A percentile compares a stretch with the other conserved stretches of the same genome.
phyloP scores from a whole-genome alignment of 2,329 filamentous ascomycete genomes.

The Tolypocladium tundrense region DNA sequence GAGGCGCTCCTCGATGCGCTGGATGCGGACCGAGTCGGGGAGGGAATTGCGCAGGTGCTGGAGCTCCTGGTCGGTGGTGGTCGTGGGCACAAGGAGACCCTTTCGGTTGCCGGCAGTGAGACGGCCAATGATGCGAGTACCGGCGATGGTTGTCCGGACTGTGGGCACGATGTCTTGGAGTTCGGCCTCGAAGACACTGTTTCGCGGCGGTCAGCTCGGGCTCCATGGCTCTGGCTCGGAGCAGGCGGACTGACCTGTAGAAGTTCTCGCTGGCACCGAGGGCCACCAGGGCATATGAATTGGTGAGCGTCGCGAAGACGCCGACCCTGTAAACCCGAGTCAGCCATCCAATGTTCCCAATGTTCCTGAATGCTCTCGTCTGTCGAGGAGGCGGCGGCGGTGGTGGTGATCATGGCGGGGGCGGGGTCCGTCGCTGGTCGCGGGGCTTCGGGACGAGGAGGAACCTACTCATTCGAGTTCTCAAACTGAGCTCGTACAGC shows the following conservation, averaged over 20 bases:
- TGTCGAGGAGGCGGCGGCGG: not conserved
- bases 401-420: constrained; percentile 9
- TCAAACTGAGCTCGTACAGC: constrained; percentile 69
- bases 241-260: constrained; percentile 54
- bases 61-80: constrained; percentile 94
- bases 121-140: constrained; percentile 89
- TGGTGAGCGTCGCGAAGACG: constrained; percentile 93
- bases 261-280: constrained; percentile 97
- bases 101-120: constrained; percentile 95
- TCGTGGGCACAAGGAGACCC: constrained; percentile 90
- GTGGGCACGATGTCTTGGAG: constrained; percentile 96
- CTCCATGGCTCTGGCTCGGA: not conserved
- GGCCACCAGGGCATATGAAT: constrained; percentile 90
- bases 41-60: constrained; percentile 94
- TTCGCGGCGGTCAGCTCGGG: not conserved
- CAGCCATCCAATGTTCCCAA: not conserved
- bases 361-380: not conserved
- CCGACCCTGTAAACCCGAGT: constrained; percentile 57
- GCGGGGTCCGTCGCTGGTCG: constrained; percentile 9
- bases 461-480: constrained; percentile 77
- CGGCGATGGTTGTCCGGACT: constrained; percentile 91
- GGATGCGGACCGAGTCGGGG: constrained; percentile 84
- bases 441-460: not conserved
- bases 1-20: constrained; percentile 93
- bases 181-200: constrained; percentile 90